Percentiles rank a stretch among this genome's conserved stretches.
Conservation (phyloP, 768 basidiomycete species). For the Macrolepiota dolichaula region DNA sequence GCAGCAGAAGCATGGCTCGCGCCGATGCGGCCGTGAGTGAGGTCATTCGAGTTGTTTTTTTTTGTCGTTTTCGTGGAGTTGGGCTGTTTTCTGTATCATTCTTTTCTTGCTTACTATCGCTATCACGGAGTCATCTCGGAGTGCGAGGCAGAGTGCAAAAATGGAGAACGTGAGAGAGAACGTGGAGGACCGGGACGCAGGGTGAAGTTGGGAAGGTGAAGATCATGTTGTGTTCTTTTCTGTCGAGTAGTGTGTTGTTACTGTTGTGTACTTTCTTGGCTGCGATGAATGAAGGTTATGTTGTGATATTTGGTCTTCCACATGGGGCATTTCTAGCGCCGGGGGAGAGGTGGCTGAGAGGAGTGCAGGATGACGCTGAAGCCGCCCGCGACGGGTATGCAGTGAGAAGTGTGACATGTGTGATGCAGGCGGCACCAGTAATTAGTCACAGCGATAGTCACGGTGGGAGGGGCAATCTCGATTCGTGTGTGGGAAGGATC, state of each 20-base stretch:
- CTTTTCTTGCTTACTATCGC: conserved; percentile 2
- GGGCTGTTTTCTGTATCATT: background rate
- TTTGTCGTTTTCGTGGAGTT: background rate
- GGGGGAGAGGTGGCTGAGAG: conserved; percentile 22
- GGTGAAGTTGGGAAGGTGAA: conserved; percentile 9
- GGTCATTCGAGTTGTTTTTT: background rate
- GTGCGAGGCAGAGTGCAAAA: conserved; percentile 12
- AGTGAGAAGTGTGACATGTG: conserved; percentile 6
- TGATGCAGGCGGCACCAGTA: background rate
- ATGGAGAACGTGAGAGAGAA: conserved; percentile 13
- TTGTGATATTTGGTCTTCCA: conserved; percentile 1
- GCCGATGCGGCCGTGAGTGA: conserved; percentile 78
- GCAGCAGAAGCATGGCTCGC: conserved; percentile 91
- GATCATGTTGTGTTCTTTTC: conserved; percentile 6
- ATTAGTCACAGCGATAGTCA: conserved; percentile 7
- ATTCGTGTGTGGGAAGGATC: conserved; percentile 20
- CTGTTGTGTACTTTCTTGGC: conserved; percentile 4
- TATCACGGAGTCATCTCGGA: conserved; percentile 12
- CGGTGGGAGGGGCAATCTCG: conserved; percentile 21
- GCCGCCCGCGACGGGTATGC: conserved; percentile 10
- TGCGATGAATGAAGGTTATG: background rate
- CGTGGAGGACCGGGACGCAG: conserved; percentile 13
- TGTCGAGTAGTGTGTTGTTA: conserved; percentile 5
- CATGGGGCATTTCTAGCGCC: conserved; percentile 10
- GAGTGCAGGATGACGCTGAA: conserved; percentile 15